Evolutionary conservation across 805 yeast species (phyloP).

Genomic region (Kregervanrija fluxuum): DNA sequence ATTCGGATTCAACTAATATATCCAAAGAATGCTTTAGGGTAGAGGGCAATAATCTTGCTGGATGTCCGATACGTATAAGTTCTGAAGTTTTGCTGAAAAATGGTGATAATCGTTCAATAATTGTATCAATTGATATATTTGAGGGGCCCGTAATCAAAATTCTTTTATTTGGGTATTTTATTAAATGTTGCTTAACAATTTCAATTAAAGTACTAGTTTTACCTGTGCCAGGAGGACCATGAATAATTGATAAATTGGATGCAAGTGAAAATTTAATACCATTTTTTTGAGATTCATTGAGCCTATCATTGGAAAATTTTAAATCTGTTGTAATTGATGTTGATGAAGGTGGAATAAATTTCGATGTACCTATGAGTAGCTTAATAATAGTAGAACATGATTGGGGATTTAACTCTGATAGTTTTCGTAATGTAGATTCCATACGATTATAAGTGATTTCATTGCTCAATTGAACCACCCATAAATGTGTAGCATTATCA

Average conservation of each 20-base stretch:
- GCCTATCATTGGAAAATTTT: slow-evolving; percentile 32
- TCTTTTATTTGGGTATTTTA: slow-evolving; percentile 26
- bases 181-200: slow-evolving; percentile 61
- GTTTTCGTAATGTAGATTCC: slow-evolving; percentile 67
- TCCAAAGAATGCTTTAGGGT: slow-evolving; percentile 73
- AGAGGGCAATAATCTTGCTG: slow-evolving; percentile 66
- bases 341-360: slow-evolving; percentile 25
- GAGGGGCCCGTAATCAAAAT: slow-evolving; percentile 92
- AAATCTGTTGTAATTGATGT: not conserved
- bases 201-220: slow-evolving; percentile 83
- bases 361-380: slow-evolving; percentile 38
- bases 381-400: slow-evolving; percentile 34
- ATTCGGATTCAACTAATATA: slow-evolving; percentile 49
- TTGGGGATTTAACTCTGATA: slow-evolving; percentile 38
- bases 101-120: slow-evolving; percentile 62
- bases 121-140: slow-evolving; percentile 86
- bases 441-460: slow-evolving; percentile 70
- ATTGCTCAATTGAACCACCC: slow-evolving; percentile 64
- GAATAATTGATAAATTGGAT: slow-evolving; percentile 48
- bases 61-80: slow-evolving; percentile 86
- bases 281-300: slow-evolving; percentile 63
- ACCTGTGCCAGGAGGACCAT: slow-evolving; percentile 83
- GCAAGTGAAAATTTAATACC: slow-evolving; percentile 69
- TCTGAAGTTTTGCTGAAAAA: slow-evolving; percentile 32
- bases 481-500: slow-evolving; percentile 41